phyloP scores from a whole-genome alignment of 1,139 yeast genomes.

The Candida sanyaensis region DNA sequence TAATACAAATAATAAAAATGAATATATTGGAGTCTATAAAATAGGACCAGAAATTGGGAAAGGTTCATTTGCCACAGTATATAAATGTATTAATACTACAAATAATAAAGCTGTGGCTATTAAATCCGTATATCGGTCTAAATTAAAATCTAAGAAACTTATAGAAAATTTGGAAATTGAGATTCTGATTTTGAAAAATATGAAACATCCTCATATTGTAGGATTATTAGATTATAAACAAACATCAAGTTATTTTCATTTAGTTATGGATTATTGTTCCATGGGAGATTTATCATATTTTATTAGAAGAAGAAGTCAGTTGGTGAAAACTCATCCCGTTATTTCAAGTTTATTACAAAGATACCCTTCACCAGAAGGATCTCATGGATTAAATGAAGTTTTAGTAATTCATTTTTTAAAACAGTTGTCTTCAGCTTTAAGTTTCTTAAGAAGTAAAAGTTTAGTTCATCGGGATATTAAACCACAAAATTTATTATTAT shows the following conservation, averaged over 20 bases:
- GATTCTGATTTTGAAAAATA: conserved; percentile 78
- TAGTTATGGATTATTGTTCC: conserved; percentile 97
- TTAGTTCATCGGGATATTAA: conserved; percentile 92
- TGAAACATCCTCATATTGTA: conserved; percentile 93
- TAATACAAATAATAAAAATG: conserved; percentile 1
- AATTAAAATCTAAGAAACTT: conserved; percentile 80
- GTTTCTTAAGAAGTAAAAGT: conserved; percentile 77
- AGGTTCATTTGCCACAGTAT: conserved; percentile 53
- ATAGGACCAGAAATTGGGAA: conserved; percentile 52
- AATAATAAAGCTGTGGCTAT: conserved; percentile 74
- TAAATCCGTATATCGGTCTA: conserved; percentile 82
- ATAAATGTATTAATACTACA: conserved; percentile 42
- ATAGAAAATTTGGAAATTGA: conserved; percentile 91
- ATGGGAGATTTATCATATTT: conserved; percentile 90
- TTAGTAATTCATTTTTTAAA: conserved; percentile 82
- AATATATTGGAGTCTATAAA: conserved; percentile 32
- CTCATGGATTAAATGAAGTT: conserved; percentile 77
- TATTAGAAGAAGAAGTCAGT: conserved; percentile 72
- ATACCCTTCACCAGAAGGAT: conserved; percentile 79
- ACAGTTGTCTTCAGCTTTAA: conserved; percentile 82
- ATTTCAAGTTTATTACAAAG: conserved; percentile 73
- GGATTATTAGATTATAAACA: conserved; percentile 80
- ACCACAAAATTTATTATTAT: conserved; percentile 85
- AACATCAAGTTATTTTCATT: conserved; percentile 76
- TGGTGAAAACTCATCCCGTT: conserved; percentile 76